phyloP scores from a whole-genome alignment of 202 grass and related monocot species.

The Zizania palustris region DNA sequence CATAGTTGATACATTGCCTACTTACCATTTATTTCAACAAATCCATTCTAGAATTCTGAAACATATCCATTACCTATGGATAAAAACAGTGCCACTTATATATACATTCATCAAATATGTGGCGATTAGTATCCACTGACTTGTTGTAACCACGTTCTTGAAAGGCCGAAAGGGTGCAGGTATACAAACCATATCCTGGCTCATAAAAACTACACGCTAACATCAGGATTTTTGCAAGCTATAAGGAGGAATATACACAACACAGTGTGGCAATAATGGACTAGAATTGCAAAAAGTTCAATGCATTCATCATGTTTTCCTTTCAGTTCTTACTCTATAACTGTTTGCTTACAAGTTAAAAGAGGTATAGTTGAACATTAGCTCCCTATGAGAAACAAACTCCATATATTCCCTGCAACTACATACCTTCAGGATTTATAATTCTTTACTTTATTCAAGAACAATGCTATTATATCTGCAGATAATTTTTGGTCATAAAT shows the following conservation, averaged over 20 bases:
- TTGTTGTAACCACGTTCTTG: neutral
- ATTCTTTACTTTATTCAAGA: conserved; percentile 13
- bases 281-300: neutral
- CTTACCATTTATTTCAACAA: neutral
- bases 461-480: conserved; percentile 36
- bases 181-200: neutral
- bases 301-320: neutral
- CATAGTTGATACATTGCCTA: neutral
- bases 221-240: conserved; percentile 21
- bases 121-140: neutral
- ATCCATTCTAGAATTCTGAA: conserved; percentile 11
- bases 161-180: neutral
- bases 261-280: neutral
- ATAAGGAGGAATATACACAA: conserved; percentile 6
- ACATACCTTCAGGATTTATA: conserved; percentile 20
- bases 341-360: conserved; percentile 14
- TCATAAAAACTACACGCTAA: conserved; percentile 17
- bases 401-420: conserved; percentile 1
- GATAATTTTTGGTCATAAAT: conserved; percentile 95
- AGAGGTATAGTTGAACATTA: conserved; percentile 31
- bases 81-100: neutral
- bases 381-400: neutral
- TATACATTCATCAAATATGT: neutral
- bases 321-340: conserved; percentile 12
- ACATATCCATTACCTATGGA: neutral